Evolutionary conservation across 106 monocot genomes (phyloP).

Genomic region (Phalaenopsis equestris): DNA sequence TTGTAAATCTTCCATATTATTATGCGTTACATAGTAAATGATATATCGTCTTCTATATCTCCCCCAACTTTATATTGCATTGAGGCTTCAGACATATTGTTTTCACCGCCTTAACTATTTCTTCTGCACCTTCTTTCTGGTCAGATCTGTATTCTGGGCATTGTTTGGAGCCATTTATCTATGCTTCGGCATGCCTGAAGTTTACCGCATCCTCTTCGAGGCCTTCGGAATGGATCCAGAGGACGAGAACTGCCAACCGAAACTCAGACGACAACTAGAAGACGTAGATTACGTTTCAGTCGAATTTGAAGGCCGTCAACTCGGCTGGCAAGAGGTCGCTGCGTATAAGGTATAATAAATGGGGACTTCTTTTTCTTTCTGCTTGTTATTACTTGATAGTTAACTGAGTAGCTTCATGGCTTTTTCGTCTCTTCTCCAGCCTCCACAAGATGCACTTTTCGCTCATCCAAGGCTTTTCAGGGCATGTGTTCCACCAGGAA

Average conservation of each 20-base stretch:
- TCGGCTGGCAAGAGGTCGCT: constrained; percentile 91
- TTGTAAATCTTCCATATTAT: neutral
- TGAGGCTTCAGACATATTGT: neutral
- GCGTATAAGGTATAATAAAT: constrained; percentile 52
- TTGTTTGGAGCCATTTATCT: constrained; percentile 96
- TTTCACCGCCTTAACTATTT: neutral
- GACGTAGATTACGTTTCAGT: constrained; percentile 95
- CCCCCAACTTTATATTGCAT: neutral
- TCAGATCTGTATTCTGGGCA: constrained; percentile 92
- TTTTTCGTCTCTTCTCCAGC: constrained; percentile 33
- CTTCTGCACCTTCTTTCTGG: neutral
- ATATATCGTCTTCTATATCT: neutral
- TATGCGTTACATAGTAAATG: neutral
- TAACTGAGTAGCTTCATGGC: neutral
- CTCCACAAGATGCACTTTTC: constrained; percentile 95
- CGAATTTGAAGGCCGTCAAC: constrained; percentile 78
- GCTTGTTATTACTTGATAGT: neutral
- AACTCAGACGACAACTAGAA: constrained; percentile 77
- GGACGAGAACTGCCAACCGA: constrained; percentile 87
- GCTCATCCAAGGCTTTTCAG: constrained; percentile 92
- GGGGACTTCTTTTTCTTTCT: neutral
- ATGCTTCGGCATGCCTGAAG: constrained; percentile 97
- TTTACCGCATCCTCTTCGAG: constrained; percentile 94
- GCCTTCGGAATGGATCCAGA: constrained; percentile 97
- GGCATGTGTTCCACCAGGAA: constrained; percentile 96